Percentiles rank a stretch among this genome's conserved stretches.
Evolutionary conservation across 352 stramenopile species (phyloP).

Genomic region (Phytophthora hybrid): DNA sequence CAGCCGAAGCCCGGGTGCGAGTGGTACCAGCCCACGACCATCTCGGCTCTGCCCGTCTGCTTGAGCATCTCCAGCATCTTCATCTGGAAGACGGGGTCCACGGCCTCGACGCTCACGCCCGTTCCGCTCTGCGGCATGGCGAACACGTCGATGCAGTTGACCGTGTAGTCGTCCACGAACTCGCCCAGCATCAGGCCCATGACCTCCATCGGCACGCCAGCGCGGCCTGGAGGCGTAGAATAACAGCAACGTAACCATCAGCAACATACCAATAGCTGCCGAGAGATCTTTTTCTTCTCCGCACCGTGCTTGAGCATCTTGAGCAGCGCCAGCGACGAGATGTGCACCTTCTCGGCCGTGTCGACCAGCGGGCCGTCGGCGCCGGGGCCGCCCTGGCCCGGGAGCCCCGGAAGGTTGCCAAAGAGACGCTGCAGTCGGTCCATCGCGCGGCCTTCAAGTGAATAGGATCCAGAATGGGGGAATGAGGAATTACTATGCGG

Average conservation of each 20-base stretch:
- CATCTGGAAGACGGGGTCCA: conserved; percentile 99
- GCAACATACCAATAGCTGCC: not conserved
- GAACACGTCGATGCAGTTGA: conserved; percentile 99
- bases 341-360: conserved; percentile 99
- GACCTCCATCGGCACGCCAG: conserved; percentile 99
- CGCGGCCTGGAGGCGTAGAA: conserved; percentile 67
- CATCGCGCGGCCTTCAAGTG: conserved; percentile 51
- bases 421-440: conserved; percentile 89
- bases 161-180: conserved; percentile 99
- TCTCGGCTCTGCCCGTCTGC: conserved; percentile 96
- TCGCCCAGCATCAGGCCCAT: conserved; percentile 99
- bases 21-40: conserved; percentile 99
- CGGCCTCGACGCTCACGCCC: conserved; percentile 96
- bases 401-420: conserved; percentile 83
- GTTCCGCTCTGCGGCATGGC: conserved; percentile 99
- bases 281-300: conserved; percentile 8
- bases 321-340: conserved; percentile 98
- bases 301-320: conserved; percentile 99
- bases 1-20: conserved; percentile 99
- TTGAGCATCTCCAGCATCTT: conserved; percentile 99
- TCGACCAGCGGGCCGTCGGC: conserved; percentile 95
- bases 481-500: conserved; percentile 11
- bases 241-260: conserved; percentile 1
- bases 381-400: conserved; percentile 72
- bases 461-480: conserved; percentile 39